phyloP scores from a whole-genome alignment of 495 filamentous ascomycete species.

The Aspergillus leporis region DNA sequence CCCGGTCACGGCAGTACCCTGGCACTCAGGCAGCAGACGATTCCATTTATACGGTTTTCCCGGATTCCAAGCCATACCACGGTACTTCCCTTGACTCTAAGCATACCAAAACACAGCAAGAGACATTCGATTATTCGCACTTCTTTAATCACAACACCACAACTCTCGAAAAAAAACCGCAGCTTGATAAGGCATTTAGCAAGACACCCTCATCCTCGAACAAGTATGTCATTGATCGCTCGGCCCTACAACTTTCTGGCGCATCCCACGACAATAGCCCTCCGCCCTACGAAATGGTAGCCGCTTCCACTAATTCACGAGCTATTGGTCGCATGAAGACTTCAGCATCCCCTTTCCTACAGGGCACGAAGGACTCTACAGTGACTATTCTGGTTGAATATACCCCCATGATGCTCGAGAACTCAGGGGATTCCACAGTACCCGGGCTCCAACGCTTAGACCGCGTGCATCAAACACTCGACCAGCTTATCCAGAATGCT shows the following conservation, averaged over 20 bases:
- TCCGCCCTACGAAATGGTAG: slow-evolving; percentile 48
- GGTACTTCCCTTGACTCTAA: slow-evolving; percentile 34
- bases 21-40: slow-evolving; percentile 17
- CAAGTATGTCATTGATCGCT: slow-evolving; percentile 43
- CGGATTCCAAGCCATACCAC: slow-evolving; percentile 30
- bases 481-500: slow-evolving; percentile 51
- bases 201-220: slow-evolving; percentile 24
- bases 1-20: slow-evolving; percentile 28
- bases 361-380: slow-evolving; percentile 39
- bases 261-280: slow-evolving; percentile 44
- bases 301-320: slow-evolving; percentile 47
- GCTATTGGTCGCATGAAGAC: slow-evolving; percentile 47
- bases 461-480: slow-evolving; percentile 42
- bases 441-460: slow-evolving; percentile 36
- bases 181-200: slow-evolving; percentile 17
- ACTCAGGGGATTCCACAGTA: slow-evolving; percentile 27
- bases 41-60: slow-evolving; percentile 7
- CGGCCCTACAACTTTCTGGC: slow-evolving; percentile 45
- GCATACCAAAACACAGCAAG: slow-evolving; percentile 23
- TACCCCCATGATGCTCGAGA: slow-evolving; percentile 44
- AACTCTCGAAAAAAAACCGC: slow-evolving; percentile 18
- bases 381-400: slow-evolving; percentile 48
- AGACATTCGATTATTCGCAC: slow-evolving; percentile 20
- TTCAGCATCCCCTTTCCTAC: slow-evolving; percentile 38
- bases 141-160: slow-evolving; percentile 23